These are phyloP conservation scores for Speleostelium caveatum DNA, from an alignment of 78 protist species.

Conservation along the genomic window DNA sequence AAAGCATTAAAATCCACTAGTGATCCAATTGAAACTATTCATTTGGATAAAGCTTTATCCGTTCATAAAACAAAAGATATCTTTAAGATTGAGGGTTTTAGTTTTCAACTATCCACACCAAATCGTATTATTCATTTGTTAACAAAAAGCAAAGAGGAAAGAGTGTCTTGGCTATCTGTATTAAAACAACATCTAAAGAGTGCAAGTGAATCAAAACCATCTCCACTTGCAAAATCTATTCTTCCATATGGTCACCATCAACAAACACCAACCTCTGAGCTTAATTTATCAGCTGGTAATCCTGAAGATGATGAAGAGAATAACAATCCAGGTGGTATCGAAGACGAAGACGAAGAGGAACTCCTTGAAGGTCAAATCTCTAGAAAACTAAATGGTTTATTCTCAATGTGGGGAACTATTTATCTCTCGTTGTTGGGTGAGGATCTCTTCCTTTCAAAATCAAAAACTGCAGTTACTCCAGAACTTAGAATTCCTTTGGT, in stretches of 20 bases:
- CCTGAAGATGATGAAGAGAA: constrained; percentile 18
- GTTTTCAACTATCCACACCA: constrained; percentile 72
- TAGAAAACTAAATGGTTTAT: constrained; percentile 62
- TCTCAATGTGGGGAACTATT: constrained; percentile 69
- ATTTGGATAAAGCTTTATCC: constrained; percentile 66
- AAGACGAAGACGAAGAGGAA: constrained; percentile 60
- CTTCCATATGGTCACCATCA: neutral
- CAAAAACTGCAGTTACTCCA: constrained; percentile 39
- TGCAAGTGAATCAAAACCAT: constrained; percentile 40
- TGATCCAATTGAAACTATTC: constrained; percentile 62
- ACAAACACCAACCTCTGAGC: neutral
- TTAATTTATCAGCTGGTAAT: neutral
- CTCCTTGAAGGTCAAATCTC: constrained; percentile 57
- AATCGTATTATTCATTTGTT: constrained; percentile 66
- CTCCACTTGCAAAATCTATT: neutral
- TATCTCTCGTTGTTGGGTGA: constrained; percentile 39
- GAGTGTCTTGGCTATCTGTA: constrained; percentile 53
- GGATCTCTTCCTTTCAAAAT: constrained; percentile 47
- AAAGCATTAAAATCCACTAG: constrained; percentile 13
- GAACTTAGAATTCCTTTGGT: constrained; percentile 41
- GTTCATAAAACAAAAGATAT: constrained; percentile 75
- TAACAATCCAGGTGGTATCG: constrained; percentile 10
- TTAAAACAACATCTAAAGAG: constrained; percentile 43
- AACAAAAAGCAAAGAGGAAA: constrained; percentile 61
- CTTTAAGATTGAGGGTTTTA: constrained; percentile 65